These are phyloP conservation scores for Paralagenidium karlingii DNA, from an alignment of 352 stramenopile species.

Conservation along the genomic window DNA sequence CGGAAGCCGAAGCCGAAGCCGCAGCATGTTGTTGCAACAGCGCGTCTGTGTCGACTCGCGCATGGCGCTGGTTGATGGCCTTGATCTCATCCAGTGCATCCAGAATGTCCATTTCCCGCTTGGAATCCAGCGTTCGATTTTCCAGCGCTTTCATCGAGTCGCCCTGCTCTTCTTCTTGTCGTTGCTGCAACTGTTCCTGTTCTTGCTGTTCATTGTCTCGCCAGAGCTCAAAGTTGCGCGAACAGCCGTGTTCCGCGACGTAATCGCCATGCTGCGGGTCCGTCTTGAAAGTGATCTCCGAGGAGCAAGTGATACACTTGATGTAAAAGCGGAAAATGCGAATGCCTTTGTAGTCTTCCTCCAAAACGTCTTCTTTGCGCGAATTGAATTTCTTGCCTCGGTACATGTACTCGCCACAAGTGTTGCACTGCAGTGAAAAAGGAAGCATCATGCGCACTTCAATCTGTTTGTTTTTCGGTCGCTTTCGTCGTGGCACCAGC, in stretches of 20 bases:
- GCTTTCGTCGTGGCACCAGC: slow-evolving; percentile 89
- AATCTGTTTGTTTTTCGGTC: slow-evolving; percentile 91
- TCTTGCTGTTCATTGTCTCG: slow-evolving; percentile 79
- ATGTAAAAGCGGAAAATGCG: slow-evolving; percentile 97
- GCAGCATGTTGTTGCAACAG: slow-evolving; percentile 44
- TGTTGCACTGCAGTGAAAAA: slow-evolving; percentile 96
- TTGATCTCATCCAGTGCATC: slow-evolving; percentile 98
- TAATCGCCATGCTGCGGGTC: slow-evolving; percentile 98
- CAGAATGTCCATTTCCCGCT: slow-evolving; percentile 98
- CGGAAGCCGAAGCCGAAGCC: neutral
- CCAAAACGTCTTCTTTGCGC: slow-evolving; percentile 94
- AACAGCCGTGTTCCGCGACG: slow-evolving; percentile 92
- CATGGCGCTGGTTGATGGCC: slow-evolving; percentile 92
- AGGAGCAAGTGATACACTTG: slow-evolving; percentile 92
- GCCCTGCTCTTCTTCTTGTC: slow-evolving; percentile 88
- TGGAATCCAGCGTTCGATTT: slow-evolving; percentile 96
- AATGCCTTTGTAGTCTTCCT: slow-evolving; percentile 94
- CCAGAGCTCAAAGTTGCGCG: slow-evolving; percentile 96
- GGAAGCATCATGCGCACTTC: slow-evolving; percentile 99
- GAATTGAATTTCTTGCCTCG: slow-evolving; percentile 99
- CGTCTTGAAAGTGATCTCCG: slow-evolving; percentile 96
- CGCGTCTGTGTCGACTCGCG: slow-evolving; percentile 81
- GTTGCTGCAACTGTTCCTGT: slow-evolving; percentile 49
- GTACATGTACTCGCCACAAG: slow-evolving; percentile 98
- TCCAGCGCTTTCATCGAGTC: slow-evolving; percentile 97